phyloP scores from a whole-genome alignment of 768 basidiomycete genomes.

The Polyporus arcularius region DNA sequence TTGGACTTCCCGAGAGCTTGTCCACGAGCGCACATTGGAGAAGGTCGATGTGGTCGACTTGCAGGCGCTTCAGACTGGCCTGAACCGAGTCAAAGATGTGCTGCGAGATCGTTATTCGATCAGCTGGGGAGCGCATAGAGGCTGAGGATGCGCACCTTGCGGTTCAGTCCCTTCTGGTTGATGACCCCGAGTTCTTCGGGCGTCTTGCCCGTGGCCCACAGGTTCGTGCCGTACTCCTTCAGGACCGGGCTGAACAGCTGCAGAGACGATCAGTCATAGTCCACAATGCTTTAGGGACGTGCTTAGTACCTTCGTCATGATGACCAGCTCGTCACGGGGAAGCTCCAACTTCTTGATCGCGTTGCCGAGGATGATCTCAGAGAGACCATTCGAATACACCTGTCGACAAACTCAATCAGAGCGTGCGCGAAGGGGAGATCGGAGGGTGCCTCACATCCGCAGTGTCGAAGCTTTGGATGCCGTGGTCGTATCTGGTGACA shows the following conservation, averaged over 20 bases:
- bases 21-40: conserved; percentile 23
- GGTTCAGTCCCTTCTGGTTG: conserved; percentile 36
- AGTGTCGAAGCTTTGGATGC: conserved; percentile 40
- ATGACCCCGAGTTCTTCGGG: conserved; percentile 34
- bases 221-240: conserved; percentile 9
- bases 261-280: not conserved
- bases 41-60: conserved; percentile 54
- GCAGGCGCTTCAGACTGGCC: conserved; percentile 60
- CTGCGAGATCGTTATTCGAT: conserved; percentile 30
- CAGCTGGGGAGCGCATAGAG: not conserved
- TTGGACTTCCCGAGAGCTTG: not conserved
- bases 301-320: conserved; percentile 45
- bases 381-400: conserved; percentile 41
- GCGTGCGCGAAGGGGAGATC: no score
- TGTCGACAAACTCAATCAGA: not conserved
- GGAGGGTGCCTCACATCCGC: conserved; percentile 22
- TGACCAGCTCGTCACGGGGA: conserved; percentile 46
- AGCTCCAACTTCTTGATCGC: conserved; percentile 44
- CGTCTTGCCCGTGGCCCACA: not conserved
- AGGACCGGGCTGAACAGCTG: conserved; percentile 20
- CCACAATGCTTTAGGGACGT: not conserved
- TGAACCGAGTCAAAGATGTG: conserved; percentile 75
- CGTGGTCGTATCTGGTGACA: conserved; percentile 35
- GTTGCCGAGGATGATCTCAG: conserved; percentile 47
- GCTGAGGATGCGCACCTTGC: conserved; percentile 27